Evolutionary conservation across 1,139 yeast species (phyloP).

Genomic region (Cylindricascospora bacillispora): DNA sequence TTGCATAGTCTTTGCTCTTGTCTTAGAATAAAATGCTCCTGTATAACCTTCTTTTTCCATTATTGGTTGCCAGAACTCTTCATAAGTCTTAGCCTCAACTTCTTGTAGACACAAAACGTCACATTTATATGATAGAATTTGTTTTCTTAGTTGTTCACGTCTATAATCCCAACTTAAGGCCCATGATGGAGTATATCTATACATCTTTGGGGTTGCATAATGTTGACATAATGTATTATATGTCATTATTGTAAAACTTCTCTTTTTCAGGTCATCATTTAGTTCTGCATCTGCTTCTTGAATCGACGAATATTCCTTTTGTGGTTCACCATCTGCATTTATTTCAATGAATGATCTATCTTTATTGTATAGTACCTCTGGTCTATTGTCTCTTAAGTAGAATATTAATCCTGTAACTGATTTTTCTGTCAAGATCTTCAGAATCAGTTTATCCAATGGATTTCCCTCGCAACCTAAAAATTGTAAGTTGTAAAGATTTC

Average conservation of each 20-base stretch:
- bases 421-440: constrained; percentile 59
- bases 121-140: constrained; percentile 48
- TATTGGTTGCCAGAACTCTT: constrained; percentile 74
- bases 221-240: constrained; percentile 92
- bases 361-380: constrained; percentile 48
- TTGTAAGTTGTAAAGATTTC: constrained; percentile 72
- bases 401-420: constrained; percentile 79
- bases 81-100: constrained; percentile 78
- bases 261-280: constrained; percentile 22
- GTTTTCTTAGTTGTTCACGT: constrained; percentile 58
- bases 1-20: constrained; percentile 85
- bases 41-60: constrained; percentile 66
- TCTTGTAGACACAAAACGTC: constrained; percentile 91
- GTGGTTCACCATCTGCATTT: constrained; percentile 62
- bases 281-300: constrained; percentile 26
- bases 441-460: constrained; percentile 54
- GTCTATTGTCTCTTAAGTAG: constrained; percentile 72
- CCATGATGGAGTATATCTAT: constrained; percentile 94
- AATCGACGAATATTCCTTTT: constrained; percentile 27
- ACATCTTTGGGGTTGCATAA: constrained; percentile 86
- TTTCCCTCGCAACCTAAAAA: constrained; percentile 92
- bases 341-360: constrained; percentile 76
- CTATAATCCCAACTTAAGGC: constrained; percentile 94
- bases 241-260: constrained; percentile 61
- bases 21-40: constrained; percentile 73